phyloP scores from a whole-genome alignment of 495 filamentous ascomycete species.

The Friedmanniomyces endolithicus region DNA sequence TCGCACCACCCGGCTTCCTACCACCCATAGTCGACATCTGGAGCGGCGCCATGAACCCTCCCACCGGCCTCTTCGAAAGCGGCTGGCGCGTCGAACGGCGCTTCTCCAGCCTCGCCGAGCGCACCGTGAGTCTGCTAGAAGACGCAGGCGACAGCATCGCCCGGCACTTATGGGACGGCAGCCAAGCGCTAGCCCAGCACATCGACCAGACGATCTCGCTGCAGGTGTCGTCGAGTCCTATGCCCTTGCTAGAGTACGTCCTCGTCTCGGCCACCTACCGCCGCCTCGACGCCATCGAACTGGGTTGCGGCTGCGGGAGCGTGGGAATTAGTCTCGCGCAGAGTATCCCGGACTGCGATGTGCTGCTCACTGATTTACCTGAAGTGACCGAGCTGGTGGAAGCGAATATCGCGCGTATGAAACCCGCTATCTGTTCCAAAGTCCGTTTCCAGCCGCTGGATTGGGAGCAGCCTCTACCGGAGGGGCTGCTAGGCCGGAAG shows the following conservation, averaged over 20 bases:
- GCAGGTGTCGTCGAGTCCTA: conserved; percentile 2
- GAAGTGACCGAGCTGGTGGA: conserved; percentile 57
- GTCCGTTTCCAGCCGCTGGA: conserved; percentile 54
- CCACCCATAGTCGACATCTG: conserved; percentile 44
- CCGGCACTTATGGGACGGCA: conserved; percentile 84
- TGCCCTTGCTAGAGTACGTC: conserved; percentile 21
- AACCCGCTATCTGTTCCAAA: conserved; percentile 30
- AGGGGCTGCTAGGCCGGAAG: conserved; percentile 28
- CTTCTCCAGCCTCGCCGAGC: conserved; percentile 25
- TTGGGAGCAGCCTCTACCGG: conserved; percentile 49
- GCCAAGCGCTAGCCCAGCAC: conserved; percentile 43
- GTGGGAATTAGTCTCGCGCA: conserved; percentile 65
- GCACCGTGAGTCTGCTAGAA: conserved; percentile 52
- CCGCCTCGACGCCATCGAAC: conserved; percentile 42
- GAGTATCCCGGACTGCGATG: conserved; percentile 39
- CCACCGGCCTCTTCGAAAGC: conserved; percentile 27
- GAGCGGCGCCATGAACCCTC: conserved; percentile 39
- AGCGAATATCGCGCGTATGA: conserved; percentile 41
- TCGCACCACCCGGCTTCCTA: conserved; percentile 16
- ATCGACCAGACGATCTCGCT: conserved; percentile 26
- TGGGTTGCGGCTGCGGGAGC: conserved; percentile 76
- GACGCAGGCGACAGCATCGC: conserved; percentile 94
- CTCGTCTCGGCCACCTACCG: conserved; percentile 19
- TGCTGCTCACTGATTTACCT: conserved; percentile 71
- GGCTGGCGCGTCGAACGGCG: conserved; percentile 44